phyloP scores from a whole-genome alignment of 2,329 filamentous ascomycete species.

The Penicillium hordei region DNA sequence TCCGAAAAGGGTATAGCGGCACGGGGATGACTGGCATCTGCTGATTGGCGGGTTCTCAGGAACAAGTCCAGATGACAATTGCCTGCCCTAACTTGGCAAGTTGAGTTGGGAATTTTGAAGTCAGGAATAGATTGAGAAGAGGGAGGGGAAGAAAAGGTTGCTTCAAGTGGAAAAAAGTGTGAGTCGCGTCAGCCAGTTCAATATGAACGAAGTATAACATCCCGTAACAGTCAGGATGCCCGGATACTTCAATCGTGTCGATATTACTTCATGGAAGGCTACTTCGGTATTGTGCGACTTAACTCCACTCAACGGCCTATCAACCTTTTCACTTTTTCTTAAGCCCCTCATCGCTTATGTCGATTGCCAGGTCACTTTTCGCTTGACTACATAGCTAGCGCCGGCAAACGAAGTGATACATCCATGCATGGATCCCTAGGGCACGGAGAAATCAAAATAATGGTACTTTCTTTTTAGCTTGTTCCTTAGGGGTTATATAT shows the following conservation, averaged over 20 bases:
- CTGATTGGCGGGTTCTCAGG: slow-evolving; percentile 1
- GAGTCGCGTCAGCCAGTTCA: no score
- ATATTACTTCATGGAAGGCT: background rate
- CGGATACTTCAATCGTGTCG: background rate
- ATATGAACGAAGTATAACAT: background rate
- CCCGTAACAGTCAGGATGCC: background rate
- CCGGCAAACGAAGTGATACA: background rate
- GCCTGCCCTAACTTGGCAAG: background rate
- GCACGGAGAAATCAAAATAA: background rate
- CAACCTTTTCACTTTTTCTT: background rate
- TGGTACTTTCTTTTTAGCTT: background rate
- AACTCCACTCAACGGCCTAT: background rate
- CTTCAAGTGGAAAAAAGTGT: background rate
- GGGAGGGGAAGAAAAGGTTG: no score
- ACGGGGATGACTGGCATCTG: background rate
- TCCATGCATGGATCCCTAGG: background rate
- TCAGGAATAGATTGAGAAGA: background rate
- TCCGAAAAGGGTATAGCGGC: slow-evolving; percentile 1
- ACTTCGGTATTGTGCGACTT: background rate
- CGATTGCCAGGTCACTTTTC: background rate
- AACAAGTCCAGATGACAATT: slow-evolving; percentile 1
- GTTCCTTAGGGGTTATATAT: no score
- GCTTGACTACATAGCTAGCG: background rate
- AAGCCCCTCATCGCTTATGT: background rate
- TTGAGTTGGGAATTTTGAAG: background rate